phyloP scores from a whole-genome alignment of 495 filamentous ascomycete species.

The Xylaria castorea region DNA sequence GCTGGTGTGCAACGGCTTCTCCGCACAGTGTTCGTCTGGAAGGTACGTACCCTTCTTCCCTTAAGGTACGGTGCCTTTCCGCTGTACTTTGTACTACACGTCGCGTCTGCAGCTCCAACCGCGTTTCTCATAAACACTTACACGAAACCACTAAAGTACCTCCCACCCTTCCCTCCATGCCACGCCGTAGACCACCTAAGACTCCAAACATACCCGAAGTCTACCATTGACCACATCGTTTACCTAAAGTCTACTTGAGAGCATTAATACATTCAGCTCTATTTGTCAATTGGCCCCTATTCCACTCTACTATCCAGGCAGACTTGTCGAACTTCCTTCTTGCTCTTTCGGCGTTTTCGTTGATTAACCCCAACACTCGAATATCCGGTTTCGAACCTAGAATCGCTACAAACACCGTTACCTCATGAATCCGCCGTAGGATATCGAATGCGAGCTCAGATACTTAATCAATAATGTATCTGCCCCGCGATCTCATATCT shows the following conservation, averaged over 20 bases:
- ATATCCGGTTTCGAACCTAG: neutral
- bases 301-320: conserved; percentile 9
- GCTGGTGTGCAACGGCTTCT: neutral
- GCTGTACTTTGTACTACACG: neutral
- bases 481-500: conserved; percentile 85
- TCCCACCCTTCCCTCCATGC: conserved; percentile 6
- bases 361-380: neutral
- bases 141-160: conserved; percentile 23
- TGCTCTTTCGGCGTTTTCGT: neutral
- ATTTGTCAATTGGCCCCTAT: conserved; percentile 47
- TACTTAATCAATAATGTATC: conserved; percentile 74
- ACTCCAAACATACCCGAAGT: neutral
- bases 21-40: conserved; percentile 19
- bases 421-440: conserved; percentile 41
- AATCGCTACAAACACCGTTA: conserved; percentile 8
- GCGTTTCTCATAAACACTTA: conserved; percentile 34
- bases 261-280: conserved; percentile 25
- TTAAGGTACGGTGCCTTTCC: neutral
- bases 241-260: conserved; percentile 39
- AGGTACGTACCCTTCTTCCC: neutral
- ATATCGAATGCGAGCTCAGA: conserved; percentile 44
- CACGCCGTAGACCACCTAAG: conserved; percentile 7
- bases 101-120: conserved; percentile 29
- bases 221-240: conserved; percentile 56
- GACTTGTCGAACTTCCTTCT: neutral